Evolutionary conservation across 805 yeast species (phyloP).

Genomic region (Zygotorulaspora chibaensis): DNA sequence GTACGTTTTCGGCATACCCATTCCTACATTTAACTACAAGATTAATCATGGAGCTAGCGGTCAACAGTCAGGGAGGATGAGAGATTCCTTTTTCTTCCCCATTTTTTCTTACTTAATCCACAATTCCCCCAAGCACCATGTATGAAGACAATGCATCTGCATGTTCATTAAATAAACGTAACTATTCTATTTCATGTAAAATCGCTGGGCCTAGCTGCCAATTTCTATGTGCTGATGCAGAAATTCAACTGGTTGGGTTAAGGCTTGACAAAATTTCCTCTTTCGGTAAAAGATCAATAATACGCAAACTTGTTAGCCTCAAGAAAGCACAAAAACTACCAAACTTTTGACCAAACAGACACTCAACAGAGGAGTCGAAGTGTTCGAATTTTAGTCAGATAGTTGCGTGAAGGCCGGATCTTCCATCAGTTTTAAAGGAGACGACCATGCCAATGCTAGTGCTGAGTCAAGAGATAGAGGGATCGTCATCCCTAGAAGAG

Average conservation of each 20-base stretch:
- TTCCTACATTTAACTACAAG: conserved; percentile 88
- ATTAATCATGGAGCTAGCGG: conserved; percentile 94
- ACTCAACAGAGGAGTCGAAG: too few relatives aligned
- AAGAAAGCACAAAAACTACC: too few relatives aligned
- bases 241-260: too few relatives aligned
- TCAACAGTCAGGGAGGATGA: conserved; percentile 64
- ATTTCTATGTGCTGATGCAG: too few relatives aligned
- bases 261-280: conserved; percentile 6
- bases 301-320: not conserved
- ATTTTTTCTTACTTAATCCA: not conserved
- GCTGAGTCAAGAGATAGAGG: conserved; percentile 2
- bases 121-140: not conserved
- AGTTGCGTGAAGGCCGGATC: not conserved
- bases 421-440: not conserved
- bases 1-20: conserved; percentile 93
- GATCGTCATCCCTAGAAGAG: not conserved
- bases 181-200: not conserved
- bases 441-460: conserved; percentile 1
- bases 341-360: too few relatives aligned
- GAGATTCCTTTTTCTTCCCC: too few relatives aligned
- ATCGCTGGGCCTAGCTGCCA: not conserved
- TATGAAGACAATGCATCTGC: not conserved
- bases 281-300: conserved; percentile 11
- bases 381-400: too few relatives aligned
- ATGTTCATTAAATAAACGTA: not conserved